Base-by-base conservation (phyloP, 169 alveolate genomes). In the Toxoplasma gondii region DNA sequence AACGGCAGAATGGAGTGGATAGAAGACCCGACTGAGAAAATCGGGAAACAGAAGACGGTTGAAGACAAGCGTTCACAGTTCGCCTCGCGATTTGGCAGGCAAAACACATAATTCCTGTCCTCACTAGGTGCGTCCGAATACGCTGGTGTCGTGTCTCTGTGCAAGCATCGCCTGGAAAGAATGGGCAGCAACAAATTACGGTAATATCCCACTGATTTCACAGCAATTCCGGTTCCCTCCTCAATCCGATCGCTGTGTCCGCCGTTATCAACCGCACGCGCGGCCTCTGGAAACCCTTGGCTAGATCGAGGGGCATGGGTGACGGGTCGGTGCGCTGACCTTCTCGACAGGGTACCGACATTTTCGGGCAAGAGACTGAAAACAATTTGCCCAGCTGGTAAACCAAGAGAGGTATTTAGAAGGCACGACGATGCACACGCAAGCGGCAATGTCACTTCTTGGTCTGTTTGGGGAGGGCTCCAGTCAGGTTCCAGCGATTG, bases 41-140 rank as follows among this genome's bases (percentile, higher is more conserved):
- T 39, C 24, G 87, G 87, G 87, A 31, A 78, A 24, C 39, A 78
- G 45, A 78, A 78, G 87, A 78, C 44, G 53, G 87, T 78, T 19
- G 24, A 2, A 2, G 87, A 39, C 29, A 39, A 34, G 34, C 43
- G 0, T 24, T 70, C 83, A 70, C 39, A 70, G 83, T 70, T 70
- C 43, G 34, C 83, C 27, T 70, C 83, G 16, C 83, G 16, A 0
- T 31, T 24, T 70, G 19, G 83, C 43, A 24, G 83, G 83, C 19
- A 24, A 12, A 29, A 36, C 10, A 4, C 83, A 29, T 0, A n/a
- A 10, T 17, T 10, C 39, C 43, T 36, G 34, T n/a, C 19, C 39
- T 0, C 1, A 9, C 31, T 70, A 17, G 83, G 19, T 12, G 43
- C 83, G 10, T 17, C 34, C 0, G 39, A 0, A 24, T 70, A 12